phyloP scores from a whole-genome alignment of 2,329 filamentous ascomycete species.

The Sporothrix variecibatus region DNA sequence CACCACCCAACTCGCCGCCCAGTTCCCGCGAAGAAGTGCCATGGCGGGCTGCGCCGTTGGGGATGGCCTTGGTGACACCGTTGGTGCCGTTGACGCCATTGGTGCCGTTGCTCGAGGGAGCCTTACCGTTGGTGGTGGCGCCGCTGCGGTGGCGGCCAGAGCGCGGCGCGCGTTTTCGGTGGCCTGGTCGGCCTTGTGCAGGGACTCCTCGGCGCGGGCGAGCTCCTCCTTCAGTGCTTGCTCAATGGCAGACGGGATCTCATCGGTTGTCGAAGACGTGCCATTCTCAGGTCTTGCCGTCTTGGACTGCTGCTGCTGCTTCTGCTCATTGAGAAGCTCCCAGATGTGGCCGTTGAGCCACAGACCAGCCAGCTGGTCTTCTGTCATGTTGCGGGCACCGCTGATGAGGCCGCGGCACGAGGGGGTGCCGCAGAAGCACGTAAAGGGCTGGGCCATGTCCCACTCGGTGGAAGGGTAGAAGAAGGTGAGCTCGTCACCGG shows the following conservation, averaged over 20 bases:
- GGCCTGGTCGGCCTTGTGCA: slow-evolving; percentile 50
- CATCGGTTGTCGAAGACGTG: not conserved
- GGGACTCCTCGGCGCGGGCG: slow-evolving; percentile 48
- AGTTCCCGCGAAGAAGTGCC: slow-evolving; percentile 57
- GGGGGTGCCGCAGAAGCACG: slow-evolving; percentile 61
- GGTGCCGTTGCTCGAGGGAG: slow-evolving; percentile 14
- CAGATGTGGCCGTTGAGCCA: slow-evolving; percentile 66
- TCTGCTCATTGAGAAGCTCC: slow-evolving; percentile 50
- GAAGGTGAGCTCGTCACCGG: slow-evolving; percentile 65
- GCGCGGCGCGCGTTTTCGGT: slow-evolving; percentile 50
- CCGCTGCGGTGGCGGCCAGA: slow-evolving; percentile 42
- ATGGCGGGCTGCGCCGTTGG: slow-evolving; percentile 39
- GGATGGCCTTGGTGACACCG: slow-evolving; percentile 24
- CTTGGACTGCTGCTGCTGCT: slow-evolving; percentile 31
- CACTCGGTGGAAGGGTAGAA: slow-evolving; percentile 78
- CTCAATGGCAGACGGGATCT: slow-evolving; percentile 43
- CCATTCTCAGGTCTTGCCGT: slow-evolving; percentile 25
- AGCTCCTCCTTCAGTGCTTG: slow-evolving; percentile 48
- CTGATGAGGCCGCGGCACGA: slow-evolving; percentile 63
- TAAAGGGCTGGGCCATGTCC: slow-evolving; percentile 71
- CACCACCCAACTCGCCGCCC: slow-evolving; percentile 63
- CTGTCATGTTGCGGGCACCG: slow-evolving; percentile 63
- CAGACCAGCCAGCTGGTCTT: slow-evolving; percentile 55
- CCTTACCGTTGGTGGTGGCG: not conserved
- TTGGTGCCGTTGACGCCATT: slow-evolving; percentile 8